A percentile compares a stretch with the other conserved stretches of the same genome.
phyloP scores from a whole-genome alignment of 345 rosid species.

The Punica granatum region DNA sequence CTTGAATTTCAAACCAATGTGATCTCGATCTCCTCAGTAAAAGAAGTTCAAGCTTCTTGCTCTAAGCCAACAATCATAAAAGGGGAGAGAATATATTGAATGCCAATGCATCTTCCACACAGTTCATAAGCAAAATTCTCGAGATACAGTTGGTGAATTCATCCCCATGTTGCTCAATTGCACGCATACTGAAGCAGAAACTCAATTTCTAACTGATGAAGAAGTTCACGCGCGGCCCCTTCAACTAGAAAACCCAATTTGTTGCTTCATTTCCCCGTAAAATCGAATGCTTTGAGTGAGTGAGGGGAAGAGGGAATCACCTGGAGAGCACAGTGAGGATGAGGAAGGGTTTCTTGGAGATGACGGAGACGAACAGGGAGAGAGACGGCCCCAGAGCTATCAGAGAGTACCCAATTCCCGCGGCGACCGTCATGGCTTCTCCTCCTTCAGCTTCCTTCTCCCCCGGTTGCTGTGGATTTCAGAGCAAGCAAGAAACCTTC shows the following conservation, averaged over 20 bases:
- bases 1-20: background rate
- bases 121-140: background rate
- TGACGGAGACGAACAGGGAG: constrained; percentile 74
- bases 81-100: background rate
- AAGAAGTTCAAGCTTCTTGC: background rate
- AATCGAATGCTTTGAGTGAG: background rate
- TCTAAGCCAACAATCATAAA: background rate
- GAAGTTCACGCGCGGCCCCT: background rate
- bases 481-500: background rate
- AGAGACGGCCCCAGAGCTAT: constrained; percentile 86
- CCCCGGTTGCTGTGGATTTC: background rate
- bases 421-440: constrained; percentile 57
- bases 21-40: background rate
- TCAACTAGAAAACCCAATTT: too few relatives aligned
- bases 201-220: background rate
- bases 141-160: background rate
- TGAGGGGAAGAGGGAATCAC: constrained; percentile 24
- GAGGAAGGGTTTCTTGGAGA: constrained; percentile 88
- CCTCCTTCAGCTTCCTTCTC: background rate
- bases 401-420: constrained; percentile 90
- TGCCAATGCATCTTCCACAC: background rate
- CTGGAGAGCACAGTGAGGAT: constrained; percentile 94
- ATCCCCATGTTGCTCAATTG: background rate
- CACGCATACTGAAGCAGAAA: background rate
- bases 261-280: background rate